Evolutionary conservation across 139 green algal species (phyloP), one percentile per base, ranked within the genome.

Genomic region (Chlorella sp.): DNA sequence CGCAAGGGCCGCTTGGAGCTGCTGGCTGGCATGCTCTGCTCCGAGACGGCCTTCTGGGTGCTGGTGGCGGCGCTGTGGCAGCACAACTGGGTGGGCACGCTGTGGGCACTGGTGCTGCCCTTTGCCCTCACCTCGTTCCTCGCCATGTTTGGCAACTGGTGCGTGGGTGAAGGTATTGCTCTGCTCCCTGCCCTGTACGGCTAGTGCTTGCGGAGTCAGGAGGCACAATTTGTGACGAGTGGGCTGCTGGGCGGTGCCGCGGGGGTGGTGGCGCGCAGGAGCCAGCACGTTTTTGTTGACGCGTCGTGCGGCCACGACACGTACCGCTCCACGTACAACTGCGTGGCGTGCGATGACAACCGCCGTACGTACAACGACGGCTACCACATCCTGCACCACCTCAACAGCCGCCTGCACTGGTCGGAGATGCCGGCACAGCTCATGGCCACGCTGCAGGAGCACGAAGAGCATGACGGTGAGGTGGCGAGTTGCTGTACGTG

Each of bases 101-200:
- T 89, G 20, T 96, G 90, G 88, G 78, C 82, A 22, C 34, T 97
- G 6, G 5, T 91, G 30, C 14, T 95, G 27, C 93, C 93, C 3
- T 89, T 91, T 35, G 35, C 87, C 3, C 24, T 97, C 0, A 80
- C 84, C 23, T 91, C 85, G 2, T 77, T 97, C 4, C 85, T 88
- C 0, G 79, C 97, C 31, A 95, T 94, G 90, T 92, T 97, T 78
- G 93, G 93, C 35, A 97, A 97, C 80, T 97, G 91, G 89, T 92
- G 69, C 55, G 79, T 6, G 26, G 35, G n/a, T n/a, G n/a, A n/a
- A n/a, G n/a, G n/a, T n/a, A n/a, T n/a, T n/a, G n/a, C n/a, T n/a
- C n/a, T n/a, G n/a, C n/a, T n/a, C n/a, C n/a, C n/a, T n/a, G n/a
- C n/a, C n/a, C n/a, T n/a, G n/a, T n/a, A n/a, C n/a, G n/a, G n/a